A percentile compares a stretch with the other conserved stretches of the same genome.
phyloP scores from a whole-genome alignment of 495 filamentous ascomycete genomes.

The Talaromyces ruber region DNA sequence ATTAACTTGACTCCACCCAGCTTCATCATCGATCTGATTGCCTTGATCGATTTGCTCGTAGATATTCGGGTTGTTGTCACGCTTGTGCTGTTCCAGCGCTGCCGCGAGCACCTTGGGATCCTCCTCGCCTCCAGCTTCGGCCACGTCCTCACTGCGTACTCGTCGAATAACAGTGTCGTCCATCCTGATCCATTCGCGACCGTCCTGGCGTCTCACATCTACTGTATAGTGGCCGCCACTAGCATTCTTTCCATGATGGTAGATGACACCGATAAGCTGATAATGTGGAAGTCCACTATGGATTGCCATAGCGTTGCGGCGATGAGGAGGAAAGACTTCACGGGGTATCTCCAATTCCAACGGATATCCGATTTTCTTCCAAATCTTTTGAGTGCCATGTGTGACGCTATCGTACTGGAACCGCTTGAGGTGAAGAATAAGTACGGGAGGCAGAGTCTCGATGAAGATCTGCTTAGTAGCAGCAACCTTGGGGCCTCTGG shows the following conservation, averaged over 20 bases:
- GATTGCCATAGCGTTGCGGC: conserved; percentile 52
- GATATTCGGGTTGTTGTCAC: conserved; percentile 41
- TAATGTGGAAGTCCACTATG: conserved; percentile 71
- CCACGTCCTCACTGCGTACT: conserved; percentile 82
- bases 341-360: conserved; percentile 88
- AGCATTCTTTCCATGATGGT: conserved; percentile 94
- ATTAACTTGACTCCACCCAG: conserved; percentile 81
- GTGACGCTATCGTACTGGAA: conserved; percentile 92
- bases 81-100: conserved; percentile 56
- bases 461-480: conserved; percentile 94
- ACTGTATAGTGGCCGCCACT: conserved; percentile 95
- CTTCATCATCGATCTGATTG: conserved; percentile 47
- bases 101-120: conserved; percentile 61
- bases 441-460: conserved; percentile 82
- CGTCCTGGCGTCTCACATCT: conserved; percentile 89
- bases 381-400: conserved; percentile 87
- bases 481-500: conserved; percentile 63
- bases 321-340: conserved; percentile 77
- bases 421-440: conserved; percentile 92
- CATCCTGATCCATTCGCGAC: conserved; percentile 87
- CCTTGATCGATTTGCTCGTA: conserved; percentile 63
- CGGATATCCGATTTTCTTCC: conserved; percentile 96
- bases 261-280: conserved; percentile 81
- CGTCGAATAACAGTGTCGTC: conserved; percentile 90
- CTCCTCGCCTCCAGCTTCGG: conserved; percentile 74